These are phyloP conservation scores for Russula emetica DNA, from an alignment of 768 basidiomycete species.

Conservation along the genomic window DNA sequence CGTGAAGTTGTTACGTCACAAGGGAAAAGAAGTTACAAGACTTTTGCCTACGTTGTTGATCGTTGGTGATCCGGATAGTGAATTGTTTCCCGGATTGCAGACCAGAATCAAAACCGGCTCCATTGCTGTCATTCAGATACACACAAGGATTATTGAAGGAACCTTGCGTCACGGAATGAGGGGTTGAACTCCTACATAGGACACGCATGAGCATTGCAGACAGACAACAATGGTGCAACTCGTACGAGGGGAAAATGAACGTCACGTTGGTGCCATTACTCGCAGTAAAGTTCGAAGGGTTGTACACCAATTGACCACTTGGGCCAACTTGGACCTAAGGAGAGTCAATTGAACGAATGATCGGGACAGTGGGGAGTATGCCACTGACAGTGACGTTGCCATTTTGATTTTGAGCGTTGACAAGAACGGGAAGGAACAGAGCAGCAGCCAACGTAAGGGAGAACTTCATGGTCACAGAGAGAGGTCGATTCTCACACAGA, in stretches of 20 bases:
- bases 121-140: constrained; percentile 41
- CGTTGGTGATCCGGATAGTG: constrained; percentile 48
- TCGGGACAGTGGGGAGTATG: not conserved
- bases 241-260: constrained; percentile 50
- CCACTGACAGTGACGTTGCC: constrained; percentile 28
- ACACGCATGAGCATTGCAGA: constrained; percentile 4
- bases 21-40: not conserved
- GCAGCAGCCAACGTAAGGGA: constrained; percentile 30
- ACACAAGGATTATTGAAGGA: constrained; percentile 34
- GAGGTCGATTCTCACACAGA: not conserved
- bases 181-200: constrained; percentile 14
- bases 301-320: constrained; percentile 40
- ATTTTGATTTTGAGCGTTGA: constrained; percentile 45
- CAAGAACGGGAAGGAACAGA: constrained; percentile 35
- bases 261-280: constrained; percentile 47
- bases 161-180: constrained; percentile 36
- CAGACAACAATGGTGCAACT: not conserved
- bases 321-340: constrained; percentile 44
- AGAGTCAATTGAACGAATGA: not conserved
- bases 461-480: constrained; percentile 35
- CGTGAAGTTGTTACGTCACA: not conserved
- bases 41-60: constrained; percentile 41
- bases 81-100: constrained; percentile 40
- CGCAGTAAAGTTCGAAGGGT: constrained; percentile 46
- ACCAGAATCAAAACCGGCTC: constrained; percentile 53